Percentiles rank a stretch among this genome's conserved stretches.
Conservation (phyloP, 1,284 basidiomycete genomes). For the Ceratobasidium sp. region DNA sequence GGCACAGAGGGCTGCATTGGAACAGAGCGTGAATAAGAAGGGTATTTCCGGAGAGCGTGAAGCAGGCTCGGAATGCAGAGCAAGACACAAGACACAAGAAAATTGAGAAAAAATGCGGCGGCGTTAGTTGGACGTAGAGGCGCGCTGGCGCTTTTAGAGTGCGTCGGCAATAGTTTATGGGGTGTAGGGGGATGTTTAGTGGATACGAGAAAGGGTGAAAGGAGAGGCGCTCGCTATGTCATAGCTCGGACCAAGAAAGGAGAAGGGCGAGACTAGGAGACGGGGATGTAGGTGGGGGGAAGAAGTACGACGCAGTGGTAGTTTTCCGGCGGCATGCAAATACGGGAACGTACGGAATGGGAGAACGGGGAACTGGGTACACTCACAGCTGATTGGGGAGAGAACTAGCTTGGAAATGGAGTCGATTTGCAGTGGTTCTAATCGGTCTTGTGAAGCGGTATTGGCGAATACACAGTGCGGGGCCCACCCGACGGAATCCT, state of each 20-base stretch:
- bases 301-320: constrained; percentile 19
- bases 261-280: constrained; percentile 34
- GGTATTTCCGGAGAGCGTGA: neutral
- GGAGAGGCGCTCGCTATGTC: constrained; percentile 39
- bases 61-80: constrained; percentile 8
- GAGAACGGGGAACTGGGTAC: constrained; percentile 39
- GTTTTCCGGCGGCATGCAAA: constrained; percentile 38
- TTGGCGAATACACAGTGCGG: constrained; percentile 40
- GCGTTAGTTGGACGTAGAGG: constrained; percentile 3
- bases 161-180: constrained; percentile 46
- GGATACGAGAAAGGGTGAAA: constrained; percentile 44
- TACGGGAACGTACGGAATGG: constrained; percentile 40
- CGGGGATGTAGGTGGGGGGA: constrained; percentile 32
- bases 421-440: constrained; percentile 46
- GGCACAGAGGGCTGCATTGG: constrained; percentile 22
- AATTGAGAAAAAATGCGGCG: constrained; percentile 8
- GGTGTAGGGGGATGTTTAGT: constrained; percentile 34
- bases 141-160: constrained; percentile 45
- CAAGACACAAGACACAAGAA: constrained; percentile 19
- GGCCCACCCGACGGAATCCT: constrained; percentile 34
- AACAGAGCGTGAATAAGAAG: constrained; percentile 8
- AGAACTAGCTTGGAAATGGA: constrained; percentile 41
- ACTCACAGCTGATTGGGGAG: constrained; percentile 40
- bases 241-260: constrained; percentile 43
- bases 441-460: constrained; percentile 45